phyloP scores from a whole-genome alignment of 257 asterid species.

The Cinchona pubescens region DNA sequence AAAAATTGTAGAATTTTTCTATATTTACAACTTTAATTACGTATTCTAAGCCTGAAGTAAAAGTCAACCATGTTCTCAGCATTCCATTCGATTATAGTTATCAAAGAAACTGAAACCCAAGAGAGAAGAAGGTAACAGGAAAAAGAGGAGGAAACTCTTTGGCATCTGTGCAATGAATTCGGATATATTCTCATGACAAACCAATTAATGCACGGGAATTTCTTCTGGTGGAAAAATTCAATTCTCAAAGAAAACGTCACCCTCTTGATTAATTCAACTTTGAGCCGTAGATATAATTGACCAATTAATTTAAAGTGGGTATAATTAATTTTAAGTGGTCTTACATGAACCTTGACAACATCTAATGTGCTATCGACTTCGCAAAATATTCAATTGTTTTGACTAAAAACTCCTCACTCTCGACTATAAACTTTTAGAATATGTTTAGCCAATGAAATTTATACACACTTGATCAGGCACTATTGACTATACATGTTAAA shows the following conservation, averaged over 20 bases:
- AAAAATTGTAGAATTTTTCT: too few relatives aligned
- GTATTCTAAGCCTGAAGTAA: background rate
- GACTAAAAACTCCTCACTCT: too few relatives aligned
- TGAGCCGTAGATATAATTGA: background rate
- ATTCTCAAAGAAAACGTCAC: background rate
- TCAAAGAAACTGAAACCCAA: too few relatives aligned
- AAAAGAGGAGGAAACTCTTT: too few relatives aligned
- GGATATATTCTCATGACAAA: background rate
- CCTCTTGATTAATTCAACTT: background rate
- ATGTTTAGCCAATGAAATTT: background rate
- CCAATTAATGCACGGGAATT: background rate
- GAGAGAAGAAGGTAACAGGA: too few relatives aligned
- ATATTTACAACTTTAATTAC: background rate
- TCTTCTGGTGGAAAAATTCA: background rate
- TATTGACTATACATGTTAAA: conserved; percentile 7
- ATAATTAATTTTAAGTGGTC: too few relatives aligned
- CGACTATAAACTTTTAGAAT: too few relatives aligned
- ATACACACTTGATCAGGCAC: background rate
- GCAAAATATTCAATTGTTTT: too few relatives aligned
- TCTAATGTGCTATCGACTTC: too few relatives aligned
- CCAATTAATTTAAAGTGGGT: background rate
- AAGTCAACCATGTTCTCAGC: too few relatives aligned
- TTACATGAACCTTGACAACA: too few relatives aligned
- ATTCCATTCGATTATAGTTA: too few relatives aligned
- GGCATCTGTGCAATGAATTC: background rate